phyloP scores from a whole-genome alignment of 306 rosid species.

The Abrus precatorius region DNA sequence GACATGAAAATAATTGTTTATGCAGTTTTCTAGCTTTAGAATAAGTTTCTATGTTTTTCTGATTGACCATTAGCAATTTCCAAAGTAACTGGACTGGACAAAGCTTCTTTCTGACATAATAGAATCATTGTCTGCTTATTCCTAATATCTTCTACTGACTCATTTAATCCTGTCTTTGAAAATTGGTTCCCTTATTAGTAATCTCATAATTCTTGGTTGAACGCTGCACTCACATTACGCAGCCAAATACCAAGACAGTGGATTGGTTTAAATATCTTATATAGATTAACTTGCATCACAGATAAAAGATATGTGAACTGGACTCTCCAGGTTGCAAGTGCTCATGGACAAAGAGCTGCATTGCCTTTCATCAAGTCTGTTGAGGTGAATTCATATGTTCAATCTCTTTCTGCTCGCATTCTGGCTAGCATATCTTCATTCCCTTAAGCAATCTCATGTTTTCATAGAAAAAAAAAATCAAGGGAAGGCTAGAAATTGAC shows the following conservation, averaged over 20 bases:
- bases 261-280: slow-evolving; percentile 41
- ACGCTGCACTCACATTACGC: slow-evolving; percentile 3
- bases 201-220: slow-evolving; percentile 20
- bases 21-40: slow-evolving; percentile 17
- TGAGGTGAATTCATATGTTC: slow-evolving; percentile 69
- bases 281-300: slow-evolving; percentile 58
- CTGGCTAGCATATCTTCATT: slow-evolving; percentile 1
- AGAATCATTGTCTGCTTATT: slow-evolving; percentile 14
- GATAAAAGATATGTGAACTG: slow-evolving; percentile 89
- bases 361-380: slow-evolving; percentile 86
- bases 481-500: slow-evolving; percentile 39
- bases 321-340: slow-evolving; percentile 88
- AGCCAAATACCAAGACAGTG: slow-evolving; percentile 14
- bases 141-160: slow-evolving; percentile 22
- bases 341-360: slow-evolving; percentile 82
- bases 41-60: not conserved
- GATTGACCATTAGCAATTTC: not conserved
- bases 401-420: slow-evolving; percentile 45
- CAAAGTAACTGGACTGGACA: slow-evolving; percentile 26
- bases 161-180: slow-evolving; percentile 1
- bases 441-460: slow-evolving; percentile 32
- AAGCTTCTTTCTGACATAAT: slow-evolving; percentile 18
- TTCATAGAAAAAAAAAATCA: not conserved
- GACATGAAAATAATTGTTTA: slow-evolving; percentile 39
- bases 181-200: slow-evolving; percentile 19